Evolutionary conservation across 352 stramenopile species (phyloP).

Genomic region (Pythium vanterpoolii): DNA sequence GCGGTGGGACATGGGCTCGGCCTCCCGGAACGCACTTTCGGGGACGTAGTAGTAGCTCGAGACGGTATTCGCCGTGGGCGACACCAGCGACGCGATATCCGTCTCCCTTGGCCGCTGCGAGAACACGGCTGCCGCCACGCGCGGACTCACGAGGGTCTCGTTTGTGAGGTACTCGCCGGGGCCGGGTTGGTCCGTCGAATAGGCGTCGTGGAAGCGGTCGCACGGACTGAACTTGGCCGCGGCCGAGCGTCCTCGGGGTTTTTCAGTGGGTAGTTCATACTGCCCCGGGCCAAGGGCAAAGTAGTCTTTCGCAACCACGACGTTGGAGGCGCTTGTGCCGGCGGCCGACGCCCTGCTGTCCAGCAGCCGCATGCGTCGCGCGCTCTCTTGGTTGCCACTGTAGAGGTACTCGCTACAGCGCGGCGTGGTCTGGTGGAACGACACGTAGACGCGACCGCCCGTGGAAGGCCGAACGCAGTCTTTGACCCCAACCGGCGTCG

Average conservation of each 20-base stretch:
- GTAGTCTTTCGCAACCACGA: conserved; percentile 35
- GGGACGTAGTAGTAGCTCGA: conserved; percentile 64
- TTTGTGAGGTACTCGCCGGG: conserved; percentile 50
- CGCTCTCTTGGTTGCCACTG: conserved; percentile 12
- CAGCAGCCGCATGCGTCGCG: conserved; percentile 21
- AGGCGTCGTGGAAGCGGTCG: conserved; percentile 53
- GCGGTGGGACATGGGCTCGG: conserved; percentile 12
- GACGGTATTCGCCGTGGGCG: conserved; percentile 39
- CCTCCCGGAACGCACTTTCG: conserved; percentile 30
- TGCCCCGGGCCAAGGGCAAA: conserved; percentile 55
- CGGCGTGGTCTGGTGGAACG: conserved; percentile 44
- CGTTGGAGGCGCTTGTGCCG: conserved; percentile 1
- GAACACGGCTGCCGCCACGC: conserved; percentile 39
- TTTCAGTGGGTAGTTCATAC: conserved; percentile 36
- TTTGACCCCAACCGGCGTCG: conserved; percentile 21
- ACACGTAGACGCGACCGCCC: conserved; percentile 30
- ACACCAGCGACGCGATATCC: conserved; percentile 30
- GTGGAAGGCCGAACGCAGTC: conserved; percentile 25
- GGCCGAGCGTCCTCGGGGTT: conserved; percentile 19
- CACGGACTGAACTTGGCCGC: conserved; percentile 58
- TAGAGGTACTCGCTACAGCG: conserved; percentile 38
- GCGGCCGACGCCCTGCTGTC: conserved; percentile 14
- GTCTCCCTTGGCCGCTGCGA: conserved; percentile 46
- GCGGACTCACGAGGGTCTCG: conserved; percentile 30
- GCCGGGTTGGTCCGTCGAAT: conserved; percentile 32